phyloP scores from a whole-genome alignment of 1,284 basidiomycete species.

The Sphaerobolus stellatus region DNA sequence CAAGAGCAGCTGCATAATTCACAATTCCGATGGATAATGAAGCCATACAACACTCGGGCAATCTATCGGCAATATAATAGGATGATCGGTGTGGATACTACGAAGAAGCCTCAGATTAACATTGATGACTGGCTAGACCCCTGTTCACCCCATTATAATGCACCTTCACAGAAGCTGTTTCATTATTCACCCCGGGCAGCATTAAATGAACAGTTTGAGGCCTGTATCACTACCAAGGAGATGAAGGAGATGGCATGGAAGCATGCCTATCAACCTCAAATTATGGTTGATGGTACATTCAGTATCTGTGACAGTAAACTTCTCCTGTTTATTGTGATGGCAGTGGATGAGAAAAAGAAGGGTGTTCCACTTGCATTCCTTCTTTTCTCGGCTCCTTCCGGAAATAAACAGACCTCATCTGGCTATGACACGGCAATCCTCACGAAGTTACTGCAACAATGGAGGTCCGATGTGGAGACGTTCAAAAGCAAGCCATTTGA shows the following conservation, averaged over 20 bases:
- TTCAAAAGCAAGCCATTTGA: conserved; percentile 13
- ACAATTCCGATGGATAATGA: conserved; percentile 15
- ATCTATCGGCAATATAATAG: conserved; percentile 22
- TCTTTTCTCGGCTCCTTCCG: conserved; percentile 23
- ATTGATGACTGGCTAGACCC: conserved; percentile 25
- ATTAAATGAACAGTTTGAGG: conserved; percentile 16
- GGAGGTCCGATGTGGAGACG: conserved; percentile 12
- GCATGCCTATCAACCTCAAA: conserved; percentile 21
- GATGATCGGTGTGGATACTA: conserved; percentile 21
- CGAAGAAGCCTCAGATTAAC: conserved; percentile 20
- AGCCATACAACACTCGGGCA: conserved; percentile 17
- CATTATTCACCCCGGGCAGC: conserved; percentile 21
- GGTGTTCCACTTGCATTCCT: conserved; percentile 25
- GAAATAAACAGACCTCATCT: conserved; percentile 17
- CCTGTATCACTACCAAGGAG: conserved; percentile 14
- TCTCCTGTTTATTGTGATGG: conserved; percentile 25
- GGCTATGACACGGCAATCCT: conserved; percentile 23
- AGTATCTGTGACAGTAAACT: conserved; percentile 20
- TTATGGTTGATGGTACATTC: conserved; percentile 21
- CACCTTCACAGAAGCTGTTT: conserved; percentile 25
- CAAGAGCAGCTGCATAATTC: conserved; percentile 8
- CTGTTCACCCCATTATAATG: conserved; percentile 20
- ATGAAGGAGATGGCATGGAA: conserved; percentile 24
- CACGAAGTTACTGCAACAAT: conserved; percentile 16
- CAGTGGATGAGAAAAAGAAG: conserved; percentile 19